Evolutionary conservation across 805 yeast species (phyloP), one percentile per base, ranked within the genome.

Genomic region (Cephaloascus albidus): DNA sequence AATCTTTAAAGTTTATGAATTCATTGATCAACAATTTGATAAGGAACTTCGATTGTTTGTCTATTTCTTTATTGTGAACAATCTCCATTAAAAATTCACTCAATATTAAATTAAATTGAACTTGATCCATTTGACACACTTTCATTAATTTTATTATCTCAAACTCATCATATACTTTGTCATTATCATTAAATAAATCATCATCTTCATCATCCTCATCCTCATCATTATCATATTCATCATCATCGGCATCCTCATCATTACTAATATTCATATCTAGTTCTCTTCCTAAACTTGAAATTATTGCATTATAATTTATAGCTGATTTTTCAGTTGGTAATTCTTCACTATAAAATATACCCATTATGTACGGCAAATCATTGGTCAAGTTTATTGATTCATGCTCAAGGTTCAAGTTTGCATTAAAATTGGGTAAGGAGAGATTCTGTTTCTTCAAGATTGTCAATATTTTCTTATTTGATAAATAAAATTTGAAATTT

Each of bases 11-110:
- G 2, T 52, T 45, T 2, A 67, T 44, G 33, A 70, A 54, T 16
- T 61, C 67, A 38, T 65, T 58, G 10, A 61, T 41, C 1, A 71
- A 47, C 34, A 72, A 42, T 20, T 55, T 61, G n/a, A 60, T 40
- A 4, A 69, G 45, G 10, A 70, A 53, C 32, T 57, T 65, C 35
- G 59, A 45, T 39, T n/a, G n/a, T n/a, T n/a, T n/a, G n/a, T n/a
- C n/a, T n/a, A n/a, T n/a, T n/a, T n/a, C n/a, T n/a, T n/a, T n/a
- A n/a, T n/a, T n/a, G n/a, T n/a, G n/a, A n/a, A n/a, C n/a, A n/a
- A n/a, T n/a, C n/a, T n/a, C n/a, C n/a, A n/a, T n/a, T n/a, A n/a
- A n/a, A n/a, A n/a, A n/a, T n/a, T n/a, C n/a, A n/a, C n/a, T n/a
- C n/a, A n/a, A n/a, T n/a, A n/a, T n/a, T n/a, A n/a, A n/a, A n/a